Conservation (phyloP, 2,329 filamentous ascomycete genomes). For the Trichoderma cornu-damae region DNA sequence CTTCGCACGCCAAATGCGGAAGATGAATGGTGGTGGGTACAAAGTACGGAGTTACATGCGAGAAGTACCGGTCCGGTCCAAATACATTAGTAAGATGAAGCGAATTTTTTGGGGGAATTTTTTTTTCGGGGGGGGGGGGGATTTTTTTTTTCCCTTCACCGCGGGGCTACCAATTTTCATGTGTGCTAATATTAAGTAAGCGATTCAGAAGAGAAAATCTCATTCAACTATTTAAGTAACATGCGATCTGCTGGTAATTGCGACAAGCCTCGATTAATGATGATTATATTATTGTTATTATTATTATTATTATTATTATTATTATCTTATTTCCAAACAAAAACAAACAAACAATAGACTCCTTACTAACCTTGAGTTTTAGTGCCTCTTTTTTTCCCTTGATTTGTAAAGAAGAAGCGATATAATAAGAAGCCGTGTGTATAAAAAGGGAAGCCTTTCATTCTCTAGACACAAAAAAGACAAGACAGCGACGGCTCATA, state of each 20-base stretch:
- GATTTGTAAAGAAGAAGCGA: neutral
- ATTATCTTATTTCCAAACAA: too few relatives aligned
- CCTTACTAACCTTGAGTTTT: neutral
- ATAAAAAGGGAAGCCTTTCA: neutral
- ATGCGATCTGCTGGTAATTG: neutral
- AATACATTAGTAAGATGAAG: neutral
- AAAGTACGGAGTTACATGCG: slow-evolving; percentile 9
- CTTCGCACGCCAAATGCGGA: neutral
- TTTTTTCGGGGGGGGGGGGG: too few relatives aligned
- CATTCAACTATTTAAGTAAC: neutral
- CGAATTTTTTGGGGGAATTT: neutral
- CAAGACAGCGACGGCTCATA: neutral
- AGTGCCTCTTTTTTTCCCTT: neutral
- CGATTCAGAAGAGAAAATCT: neutral
- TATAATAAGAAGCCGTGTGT: neutral
- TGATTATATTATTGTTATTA: too few relatives aligned
- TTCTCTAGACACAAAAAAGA: neutral
- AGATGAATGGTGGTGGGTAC: neutral
- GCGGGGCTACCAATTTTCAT: slow-evolving; percentile 8
- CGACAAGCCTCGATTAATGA: neutral
- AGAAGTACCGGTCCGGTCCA: neutral
- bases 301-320: too few relatives aligned
- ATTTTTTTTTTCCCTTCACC: slow-evolving; percentile 3
- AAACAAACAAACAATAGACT: too few relatives aligned
- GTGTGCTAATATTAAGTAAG: neutral